These are phyloP conservation scores for Gossypium stocksii DNA, from an alignment of 345 rosid genomes.

Conservation along the genomic window DNA sequence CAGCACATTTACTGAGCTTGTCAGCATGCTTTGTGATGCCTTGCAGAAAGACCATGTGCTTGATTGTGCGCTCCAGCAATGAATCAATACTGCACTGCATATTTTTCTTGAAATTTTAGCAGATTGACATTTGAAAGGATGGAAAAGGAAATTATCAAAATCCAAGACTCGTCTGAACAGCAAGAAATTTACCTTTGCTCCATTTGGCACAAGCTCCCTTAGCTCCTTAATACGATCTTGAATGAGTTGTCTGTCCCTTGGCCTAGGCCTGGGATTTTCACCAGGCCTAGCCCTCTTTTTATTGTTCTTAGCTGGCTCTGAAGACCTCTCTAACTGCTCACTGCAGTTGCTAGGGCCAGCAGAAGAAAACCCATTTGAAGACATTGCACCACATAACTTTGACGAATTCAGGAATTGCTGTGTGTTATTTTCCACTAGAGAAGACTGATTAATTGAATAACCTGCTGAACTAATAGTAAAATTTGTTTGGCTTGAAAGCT, in stretches of 20 bases:
- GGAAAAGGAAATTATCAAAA: constrained; percentile 4
- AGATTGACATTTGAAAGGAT: constrained; percentile 10
- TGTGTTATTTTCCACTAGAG: constrained; percentile 37
- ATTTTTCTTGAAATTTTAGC: constrained; percentile 31
- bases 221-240: constrained; percentile 97
- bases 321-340: constrained; percentile 57
- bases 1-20: constrained; percentile 71
- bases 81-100: constrained; percentile 96
- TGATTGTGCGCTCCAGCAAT: constrained; percentile 89
- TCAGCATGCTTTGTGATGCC: constrained; percentile 84
- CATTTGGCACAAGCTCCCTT: constrained; percentile 92
- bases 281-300: constrained; percentile 81
- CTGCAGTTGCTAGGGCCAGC: constrained; percentile 58
- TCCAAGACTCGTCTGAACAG: neutral
- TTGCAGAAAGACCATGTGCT: constrained; percentile 85
- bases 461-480: constrained; percentile 36
- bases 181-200: constrained; percentile 72
- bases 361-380: constrained; percentile 71
- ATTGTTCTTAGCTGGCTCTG: constrained; percentile 58
- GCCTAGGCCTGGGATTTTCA: constrained; percentile 87
- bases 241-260: constrained; percentile 91
- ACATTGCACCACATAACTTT: constrained; percentile 52
- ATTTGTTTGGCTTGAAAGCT: constrained; percentile 45
- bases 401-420: constrained; percentile 47
- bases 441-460: constrained; percentile 42